Conservation (phyloP, 140 eudicot genomes). For the Anethum foeniculum region DNA sequence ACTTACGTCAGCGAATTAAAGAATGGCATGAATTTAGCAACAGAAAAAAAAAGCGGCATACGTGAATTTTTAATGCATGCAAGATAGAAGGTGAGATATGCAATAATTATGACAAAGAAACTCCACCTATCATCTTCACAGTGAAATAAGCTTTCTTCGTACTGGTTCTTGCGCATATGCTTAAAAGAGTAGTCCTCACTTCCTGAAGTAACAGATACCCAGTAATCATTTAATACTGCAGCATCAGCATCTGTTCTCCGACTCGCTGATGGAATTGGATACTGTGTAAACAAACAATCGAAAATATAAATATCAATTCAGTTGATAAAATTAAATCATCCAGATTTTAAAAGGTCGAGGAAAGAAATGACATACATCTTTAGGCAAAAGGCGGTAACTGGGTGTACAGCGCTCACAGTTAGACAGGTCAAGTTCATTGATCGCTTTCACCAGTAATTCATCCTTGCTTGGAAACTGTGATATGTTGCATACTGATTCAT, state of each 20-base stretch:
- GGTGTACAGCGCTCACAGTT: conserved; percentile 93
- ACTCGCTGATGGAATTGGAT: conserved; percentile 80
- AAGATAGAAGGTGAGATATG: not conserved
- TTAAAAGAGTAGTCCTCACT: conserved; percentile 98
- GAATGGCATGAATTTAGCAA: not conserved
- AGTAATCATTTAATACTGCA: conserved; percentile 79
- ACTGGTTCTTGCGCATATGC: conserved; percentile 97
- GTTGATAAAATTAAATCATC: not conserved
- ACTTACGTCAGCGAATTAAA: not conserved
- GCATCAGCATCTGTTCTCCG: conserved; percentile 64
- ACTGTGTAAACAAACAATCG: conserved; percentile 49
- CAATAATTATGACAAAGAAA: conserved; percentile 3
- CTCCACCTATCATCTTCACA: conserved; percentile 96
- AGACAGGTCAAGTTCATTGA: conserved; percentile 96
- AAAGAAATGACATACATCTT: conserved; percentile 45
- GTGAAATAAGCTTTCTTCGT: conserved; percentile 89
- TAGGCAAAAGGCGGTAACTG: conserved; percentile 92
- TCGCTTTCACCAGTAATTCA: conserved; percentile 59
- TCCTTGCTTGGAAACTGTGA: conserved; percentile 48
- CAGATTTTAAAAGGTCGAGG: conserved; percentile 10
- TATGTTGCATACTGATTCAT: conserved; percentile 35
- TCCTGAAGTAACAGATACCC: conserved; percentile 99
- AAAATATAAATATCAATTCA: conserved; percentile 3
- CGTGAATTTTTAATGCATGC: not conserved
- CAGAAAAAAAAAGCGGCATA: not conserved